Percentiles rank a stretch among this genome's conserved stretches.
Conservation (phyloP, 1,284 basidiomycete species). For the Boletus semigastroideus region DNA sequence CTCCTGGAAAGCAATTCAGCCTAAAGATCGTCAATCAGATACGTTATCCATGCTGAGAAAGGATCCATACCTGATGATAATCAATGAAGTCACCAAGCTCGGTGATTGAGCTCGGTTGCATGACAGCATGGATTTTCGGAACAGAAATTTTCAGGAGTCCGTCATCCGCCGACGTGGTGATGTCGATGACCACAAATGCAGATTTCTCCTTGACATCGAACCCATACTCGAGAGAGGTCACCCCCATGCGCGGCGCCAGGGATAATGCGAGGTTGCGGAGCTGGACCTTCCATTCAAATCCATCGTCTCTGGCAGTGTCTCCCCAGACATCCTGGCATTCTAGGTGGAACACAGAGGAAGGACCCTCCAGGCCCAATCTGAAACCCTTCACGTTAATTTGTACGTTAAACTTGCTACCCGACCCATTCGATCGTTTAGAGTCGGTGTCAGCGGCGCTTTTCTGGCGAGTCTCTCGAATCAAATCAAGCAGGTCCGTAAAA, state of each 20-base stretch:
- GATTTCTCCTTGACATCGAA: conserved; percentile 67
- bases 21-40: conserved; percentile 37
- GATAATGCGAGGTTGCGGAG: conserved; percentile 74
- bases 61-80: conserved; percentile 64
- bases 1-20: conserved; percentile 72
- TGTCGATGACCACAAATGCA: conserved; percentile 81
- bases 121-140: conserved; percentile 82
- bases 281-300: conserved; percentile 56
- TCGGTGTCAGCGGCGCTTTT: conserved; percentile 33
- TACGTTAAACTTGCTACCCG: conserved; percentile 39
- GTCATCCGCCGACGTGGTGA: conserved; percentile 38
- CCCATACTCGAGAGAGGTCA: conserved; percentile 34
- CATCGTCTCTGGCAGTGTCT: conserved; percentile 45
- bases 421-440: conserved; percentile 11
- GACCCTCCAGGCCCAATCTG: conserved; percentile 71
- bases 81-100: conserved; percentile 87
- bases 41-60: neutral
- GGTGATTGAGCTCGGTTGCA: conserved; percentile 88
- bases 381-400: conserved; percentile 75
- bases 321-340: conserved; percentile 75
- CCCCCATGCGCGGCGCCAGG: conserved; percentile 56
- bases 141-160: conserved; percentile 56
- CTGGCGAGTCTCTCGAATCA: conserved; percentile 59
- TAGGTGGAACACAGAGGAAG: conserved; percentile 67
- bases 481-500: conserved; percentile 73